Evolutionary conservation across 164 flowering plant genomes (phyloP).

Genomic region (Berberis thunbergii): DNA sequence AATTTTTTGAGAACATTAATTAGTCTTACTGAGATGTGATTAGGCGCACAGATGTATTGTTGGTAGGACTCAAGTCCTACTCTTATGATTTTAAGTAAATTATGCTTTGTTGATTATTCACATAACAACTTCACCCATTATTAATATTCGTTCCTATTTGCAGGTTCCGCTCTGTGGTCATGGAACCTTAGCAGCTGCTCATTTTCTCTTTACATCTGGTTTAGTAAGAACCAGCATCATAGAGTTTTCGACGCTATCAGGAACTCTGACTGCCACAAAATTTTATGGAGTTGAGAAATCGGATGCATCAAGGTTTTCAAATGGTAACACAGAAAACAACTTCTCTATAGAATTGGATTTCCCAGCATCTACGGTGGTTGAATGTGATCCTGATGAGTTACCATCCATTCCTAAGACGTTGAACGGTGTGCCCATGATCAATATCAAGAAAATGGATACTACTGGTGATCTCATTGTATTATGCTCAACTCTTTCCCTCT

Average conservation of each 20-base stretch:
- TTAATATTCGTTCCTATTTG: not conserved
- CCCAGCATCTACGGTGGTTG: slow-evolving; percentile 33
- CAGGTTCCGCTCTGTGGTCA: slow-evolving; percentile 31
- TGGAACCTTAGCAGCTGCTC: slow-evolving; percentile 29
- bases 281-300: slow-evolving; percentile 14
- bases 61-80: too few species aligned
- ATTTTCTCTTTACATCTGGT: slow-evolving; percentile 40
- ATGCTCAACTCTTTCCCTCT: not conserved
- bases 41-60: too few species aligned
- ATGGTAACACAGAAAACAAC: slow-evolving; percentile 15
- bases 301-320: slow-evolving; percentile 11
- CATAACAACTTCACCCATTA: not conserved
- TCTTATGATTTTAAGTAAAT: too few species aligned
- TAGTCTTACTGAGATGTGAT: too few species aligned
- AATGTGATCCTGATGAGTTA: slow-evolving; percentile 31
- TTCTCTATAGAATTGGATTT: slow-evolving; percentile 63
- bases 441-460: slow-evolving; percentile 35
- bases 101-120: too few species aligned
- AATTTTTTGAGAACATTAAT: too few species aligned
- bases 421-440: slow-evolving; percentile 40
- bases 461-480: slow-evolving; percentile 42
- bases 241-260: slow-evolving; percentile 67
- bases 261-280: slow-evolving; percentile 52
- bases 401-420: slow-evolving; percentile 40
- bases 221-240: slow-evolving; percentile 27